phyloP scores from a whole-genome alignment of 768 basidiomycete species.

The Rhodotorula diobovata region DNA sequence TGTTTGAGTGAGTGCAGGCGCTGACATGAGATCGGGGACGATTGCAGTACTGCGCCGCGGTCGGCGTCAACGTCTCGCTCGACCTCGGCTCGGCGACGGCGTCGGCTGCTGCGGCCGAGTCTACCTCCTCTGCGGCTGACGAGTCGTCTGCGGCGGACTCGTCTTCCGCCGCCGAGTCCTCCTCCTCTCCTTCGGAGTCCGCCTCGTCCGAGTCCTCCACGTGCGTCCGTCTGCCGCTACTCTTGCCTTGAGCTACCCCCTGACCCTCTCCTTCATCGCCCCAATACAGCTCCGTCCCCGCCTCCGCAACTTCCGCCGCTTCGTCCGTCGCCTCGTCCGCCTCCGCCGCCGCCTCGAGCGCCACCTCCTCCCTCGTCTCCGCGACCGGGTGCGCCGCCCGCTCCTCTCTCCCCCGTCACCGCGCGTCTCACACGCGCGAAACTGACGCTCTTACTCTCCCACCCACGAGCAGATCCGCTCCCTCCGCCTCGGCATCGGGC shows the following conservation, averaged over 20 bases:
- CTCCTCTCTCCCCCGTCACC: not conserved
- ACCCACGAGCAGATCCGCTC: not conserved
- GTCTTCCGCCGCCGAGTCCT: not conserved
- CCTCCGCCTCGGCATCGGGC: not conserved
- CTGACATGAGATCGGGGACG: not conserved
- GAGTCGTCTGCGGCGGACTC: not conserved
- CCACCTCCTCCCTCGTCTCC: not conserved
- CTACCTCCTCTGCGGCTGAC: not conserved
- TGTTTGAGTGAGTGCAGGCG: too few relatives aligned
- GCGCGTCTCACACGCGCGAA: fast-evolving
- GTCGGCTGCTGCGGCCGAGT: not conserved
- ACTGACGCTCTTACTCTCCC: not conserved
- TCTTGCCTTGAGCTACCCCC: too few relatives aligned
- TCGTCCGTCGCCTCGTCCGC: not conserved
- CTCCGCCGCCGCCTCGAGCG: not conserved
- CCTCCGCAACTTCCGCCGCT: not conserved
- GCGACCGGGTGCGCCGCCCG: not conserved
- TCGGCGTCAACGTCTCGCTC: constrained; percentile 15
- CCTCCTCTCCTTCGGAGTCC: not conserved
- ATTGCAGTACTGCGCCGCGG: constrained; percentile 17
- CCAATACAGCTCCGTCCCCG: not conserved
- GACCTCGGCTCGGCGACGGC: constrained; percentile 3
- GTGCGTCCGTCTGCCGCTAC: not conserved
- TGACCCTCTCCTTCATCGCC: not conserved
- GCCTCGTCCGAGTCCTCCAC: not conserved